phyloP scores from a whole-genome alignment of 108 stramenopile species.

The Asterionellopsis glacialis region DNA sequence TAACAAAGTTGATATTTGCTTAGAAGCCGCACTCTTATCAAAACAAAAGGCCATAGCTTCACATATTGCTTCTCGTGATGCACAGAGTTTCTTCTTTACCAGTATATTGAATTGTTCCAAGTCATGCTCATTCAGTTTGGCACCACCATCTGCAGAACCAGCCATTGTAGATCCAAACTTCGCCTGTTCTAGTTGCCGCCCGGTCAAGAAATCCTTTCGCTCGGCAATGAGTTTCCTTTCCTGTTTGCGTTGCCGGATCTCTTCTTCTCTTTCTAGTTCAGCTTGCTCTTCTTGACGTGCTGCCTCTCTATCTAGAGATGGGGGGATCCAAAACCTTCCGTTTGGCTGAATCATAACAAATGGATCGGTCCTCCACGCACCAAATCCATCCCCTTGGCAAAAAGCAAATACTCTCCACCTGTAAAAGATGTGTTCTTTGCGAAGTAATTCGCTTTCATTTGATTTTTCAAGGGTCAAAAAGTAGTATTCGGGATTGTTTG shows the following conservation, averaged over 20 bases:
- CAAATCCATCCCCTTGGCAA: constrained; percentile 52
- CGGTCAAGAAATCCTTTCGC: constrained; percentile 37
- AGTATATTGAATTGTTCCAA: constrained; percentile 44
- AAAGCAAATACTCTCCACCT: constrained; percentile 76
- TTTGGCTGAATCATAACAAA: constrained; percentile 57
- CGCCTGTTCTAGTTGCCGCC: constrained; percentile 53
- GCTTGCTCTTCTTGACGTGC: constrained; percentile 38
- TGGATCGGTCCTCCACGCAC: constrained; percentile 59
- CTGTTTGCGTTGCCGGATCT: constrained; percentile 29
- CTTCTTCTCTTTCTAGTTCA: constrained; percentile 26
- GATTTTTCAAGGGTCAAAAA: constrained; percentile 26
- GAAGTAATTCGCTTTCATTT: constrained; percentile 4
- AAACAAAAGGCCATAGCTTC: constrained; percentile 88
- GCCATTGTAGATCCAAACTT: constrained; percentile 1
- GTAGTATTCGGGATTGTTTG: constrained; percentile 32
- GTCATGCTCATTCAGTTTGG: constrained; percentile 47
- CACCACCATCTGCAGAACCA: constrained; percentile 23
- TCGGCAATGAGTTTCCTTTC: constrained; percentile 28
- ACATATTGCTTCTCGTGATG: constrained; percentile 62
- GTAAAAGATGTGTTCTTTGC: constrained; percentile 61
- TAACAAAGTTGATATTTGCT: constrained; percentile 59
- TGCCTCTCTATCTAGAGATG: constrained; percentile 36
- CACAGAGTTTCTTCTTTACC: constrained; percentile 43
- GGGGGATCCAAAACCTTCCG: constrained; percentile 62
- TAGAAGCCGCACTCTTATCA: constrained; percentile 60